phyloP scores from a whole-genome alignment of 371 early-diverging fungal genomes.

The Choanephora cucurbitarum region DNA sequence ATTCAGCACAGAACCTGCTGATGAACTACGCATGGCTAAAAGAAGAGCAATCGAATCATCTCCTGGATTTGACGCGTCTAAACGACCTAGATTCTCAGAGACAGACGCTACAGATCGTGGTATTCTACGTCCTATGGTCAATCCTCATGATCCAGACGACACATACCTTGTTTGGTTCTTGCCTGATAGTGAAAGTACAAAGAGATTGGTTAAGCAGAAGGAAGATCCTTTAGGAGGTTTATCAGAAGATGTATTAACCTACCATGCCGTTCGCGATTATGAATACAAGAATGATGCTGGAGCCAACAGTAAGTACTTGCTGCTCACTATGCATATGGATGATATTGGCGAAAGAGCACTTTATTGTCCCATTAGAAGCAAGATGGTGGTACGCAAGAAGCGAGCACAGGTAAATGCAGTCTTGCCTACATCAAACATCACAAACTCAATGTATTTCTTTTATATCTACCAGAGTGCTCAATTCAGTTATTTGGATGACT shows the following conservation, averaged over 20 bases:
- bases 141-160: constrained; percentile 54
- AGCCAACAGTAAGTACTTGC: constrained; percentile 28
- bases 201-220: constrained; percentile 37
- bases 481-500: constrained; percentile 32
- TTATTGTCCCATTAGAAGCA: constrained; percentile 40
- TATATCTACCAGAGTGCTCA: constrained; percentile 23
- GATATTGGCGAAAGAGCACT: constrained; percentile 26
- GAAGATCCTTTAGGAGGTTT: constrained; percentile 21
- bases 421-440: neutral
- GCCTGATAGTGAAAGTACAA: constrained; percentile 41
- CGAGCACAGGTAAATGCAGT: constrained; percentile 41
- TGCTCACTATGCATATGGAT: constrained; percentile 32
- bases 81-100: constrained; percentile 21
- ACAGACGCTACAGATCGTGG: constrained; percentile 57
- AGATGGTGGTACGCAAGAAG: constrained; percentile 43
- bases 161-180: constrained; percentile 52
- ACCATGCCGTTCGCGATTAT: constrained; percentile 46
- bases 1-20: constrained; percentile 75
- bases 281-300: constrained; percentile 40
- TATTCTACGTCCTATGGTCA: constrained; percentile 59
- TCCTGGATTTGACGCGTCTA: neutral
- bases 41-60: constrained; percentile 11
- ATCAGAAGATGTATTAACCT: constrained; percentile 31
- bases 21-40: constrained; percentile 38
- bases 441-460: neutral